phyloP scores from a whole-genome alignment of 129 eudicot genomes.

The Smallanthus sonchifolius region DNA sequence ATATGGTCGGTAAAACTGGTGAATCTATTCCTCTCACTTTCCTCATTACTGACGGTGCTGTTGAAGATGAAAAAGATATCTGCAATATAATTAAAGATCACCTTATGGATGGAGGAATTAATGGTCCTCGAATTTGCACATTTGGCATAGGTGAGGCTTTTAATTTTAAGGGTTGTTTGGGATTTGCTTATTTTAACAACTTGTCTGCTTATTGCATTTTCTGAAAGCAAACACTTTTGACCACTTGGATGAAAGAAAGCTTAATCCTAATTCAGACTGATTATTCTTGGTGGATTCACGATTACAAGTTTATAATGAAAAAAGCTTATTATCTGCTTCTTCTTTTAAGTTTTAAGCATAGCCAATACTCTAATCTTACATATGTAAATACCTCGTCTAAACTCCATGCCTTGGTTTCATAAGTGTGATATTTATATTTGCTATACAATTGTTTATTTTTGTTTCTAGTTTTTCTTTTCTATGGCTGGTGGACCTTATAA shows the following conservation, averaged over 20 bases:
- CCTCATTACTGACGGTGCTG: slow-evolving; percentile 87
- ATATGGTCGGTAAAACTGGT: slow-evolving; percentile 49
- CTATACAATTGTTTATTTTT: background rate
- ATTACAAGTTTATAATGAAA: background rate
- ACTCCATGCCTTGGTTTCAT: background rate
- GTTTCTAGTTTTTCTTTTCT: background rate
- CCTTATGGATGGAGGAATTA: slow-evolving; percentile 41
- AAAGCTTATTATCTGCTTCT: background rate
- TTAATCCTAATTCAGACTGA: background rate
- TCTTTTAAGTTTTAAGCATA: background rate
- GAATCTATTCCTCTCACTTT: slow-evolving; percentile 54
- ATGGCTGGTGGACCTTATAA: background rate
- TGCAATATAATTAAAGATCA: slow-evolving; percentile 46
- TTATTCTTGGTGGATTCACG: background rate
- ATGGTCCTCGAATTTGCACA: slow-evolving; percentile 65
- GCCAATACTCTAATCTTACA: background rate
- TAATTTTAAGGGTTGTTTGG: background rate
- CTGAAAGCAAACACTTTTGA: background rate
- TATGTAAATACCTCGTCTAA: background rate
- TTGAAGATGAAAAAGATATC: slow-evolving; percentile 80
- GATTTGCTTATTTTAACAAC: background rate
- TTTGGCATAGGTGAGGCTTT: slow-evolving; percentile 76
- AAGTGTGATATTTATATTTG: too few relatives aligned
- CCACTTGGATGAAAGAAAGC: background rate
- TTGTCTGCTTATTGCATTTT: background rate